phyloP scores from a whole-genome alignment of 176 grass and related monocot species.

The Oryza coarctata region DNA sequence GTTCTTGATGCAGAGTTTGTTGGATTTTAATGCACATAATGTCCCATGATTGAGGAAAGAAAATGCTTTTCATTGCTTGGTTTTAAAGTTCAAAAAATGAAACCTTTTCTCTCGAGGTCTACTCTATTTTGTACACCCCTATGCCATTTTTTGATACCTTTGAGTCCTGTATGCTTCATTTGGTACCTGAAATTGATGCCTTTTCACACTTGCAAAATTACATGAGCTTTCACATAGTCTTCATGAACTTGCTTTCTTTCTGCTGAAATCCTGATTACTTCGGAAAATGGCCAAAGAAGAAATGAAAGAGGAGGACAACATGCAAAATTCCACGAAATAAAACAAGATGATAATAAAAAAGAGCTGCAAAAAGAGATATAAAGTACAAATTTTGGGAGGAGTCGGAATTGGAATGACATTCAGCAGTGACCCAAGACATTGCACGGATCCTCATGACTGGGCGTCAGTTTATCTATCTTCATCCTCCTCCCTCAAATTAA shows the following conservation, averaged over 20 bases:
- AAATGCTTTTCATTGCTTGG: no score
- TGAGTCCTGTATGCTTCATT: no score
- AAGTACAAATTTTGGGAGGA: not conserved
- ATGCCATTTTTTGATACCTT: not conserved
- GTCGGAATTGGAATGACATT: slow-evolving; percentile 41
- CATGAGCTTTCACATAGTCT: not conserved
- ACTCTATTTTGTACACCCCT: not conserved
- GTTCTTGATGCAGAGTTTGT: no score
- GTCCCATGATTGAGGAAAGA: no score
- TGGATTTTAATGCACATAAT: no score
- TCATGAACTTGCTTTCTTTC: not conserved
- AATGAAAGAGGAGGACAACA: not conserved
- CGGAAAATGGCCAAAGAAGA: not conserved
- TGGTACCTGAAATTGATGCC: no score
- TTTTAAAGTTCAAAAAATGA: not conserved
- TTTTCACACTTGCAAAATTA: not conserved
- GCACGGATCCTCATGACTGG: slow-evolving; percentile 33
- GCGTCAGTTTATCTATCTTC: slow-evolving; percentile 45
- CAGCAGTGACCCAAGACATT: slow-evolving; percentile 26
- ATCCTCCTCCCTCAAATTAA: slow-evolving; percentile 24
- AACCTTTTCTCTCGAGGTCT: not conserved
- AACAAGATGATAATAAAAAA: not conserved
- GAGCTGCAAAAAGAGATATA: not conserved
- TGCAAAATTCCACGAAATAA: no score
- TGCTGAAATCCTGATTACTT: not conserved